Evolutionary conservation across 2,329 filamentous ascomycete genomes (phyloP).

Genomic region (Colletotrichum acutatum): DNA sequence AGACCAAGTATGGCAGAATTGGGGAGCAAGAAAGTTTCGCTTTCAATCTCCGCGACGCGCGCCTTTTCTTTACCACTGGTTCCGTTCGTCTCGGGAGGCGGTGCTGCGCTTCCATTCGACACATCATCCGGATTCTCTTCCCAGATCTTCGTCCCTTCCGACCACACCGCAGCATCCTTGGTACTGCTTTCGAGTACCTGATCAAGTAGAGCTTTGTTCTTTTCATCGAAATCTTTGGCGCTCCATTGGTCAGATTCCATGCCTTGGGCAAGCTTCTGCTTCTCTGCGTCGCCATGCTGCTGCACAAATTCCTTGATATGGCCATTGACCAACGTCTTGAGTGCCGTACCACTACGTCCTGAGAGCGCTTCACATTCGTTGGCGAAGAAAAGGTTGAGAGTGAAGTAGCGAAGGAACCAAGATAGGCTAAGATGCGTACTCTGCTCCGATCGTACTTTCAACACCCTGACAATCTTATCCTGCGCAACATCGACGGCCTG

Average conservation of each 20-base stretch:
- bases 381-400: constrained; percentile 82
- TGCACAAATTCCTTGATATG: constrained; percentile 87
- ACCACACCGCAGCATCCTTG: constrained; percentile 75
- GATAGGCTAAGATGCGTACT: constrained; percentile 74
- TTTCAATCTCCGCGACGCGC: constrained; percentile 81
- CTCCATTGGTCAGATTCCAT: constrained; percentile 88
- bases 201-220: constrained; percentile 68
- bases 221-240: constrained; percentile 78
- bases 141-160: constrained; percentile 69
- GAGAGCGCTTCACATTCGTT: constrained; percentile 90
- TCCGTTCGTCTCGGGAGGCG: constrained; percentile 58
- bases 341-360: constrained; percentile 77
- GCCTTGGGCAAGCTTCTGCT: constrained; percentile 77
- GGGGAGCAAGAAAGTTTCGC: constrained; percentile 87
- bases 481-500: constrained; percentile 86
- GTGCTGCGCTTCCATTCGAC: constrained; percentile 36
- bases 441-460: constrained; percentile 82
- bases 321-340: constrained; percentile 83
- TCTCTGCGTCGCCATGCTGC: constrained; percentile 75
- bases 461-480: constrained; percentile 78
- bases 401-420: constrained; percentile 84
- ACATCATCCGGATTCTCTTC: constrained; percentile 41
- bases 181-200: constrained; percentile 77
- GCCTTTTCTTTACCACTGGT: constrained; percentile 69
- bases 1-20: constrained; percentile 85